Conservation (phyloP, 208 protist species). For the Wallacemonas sp. region DNA sequence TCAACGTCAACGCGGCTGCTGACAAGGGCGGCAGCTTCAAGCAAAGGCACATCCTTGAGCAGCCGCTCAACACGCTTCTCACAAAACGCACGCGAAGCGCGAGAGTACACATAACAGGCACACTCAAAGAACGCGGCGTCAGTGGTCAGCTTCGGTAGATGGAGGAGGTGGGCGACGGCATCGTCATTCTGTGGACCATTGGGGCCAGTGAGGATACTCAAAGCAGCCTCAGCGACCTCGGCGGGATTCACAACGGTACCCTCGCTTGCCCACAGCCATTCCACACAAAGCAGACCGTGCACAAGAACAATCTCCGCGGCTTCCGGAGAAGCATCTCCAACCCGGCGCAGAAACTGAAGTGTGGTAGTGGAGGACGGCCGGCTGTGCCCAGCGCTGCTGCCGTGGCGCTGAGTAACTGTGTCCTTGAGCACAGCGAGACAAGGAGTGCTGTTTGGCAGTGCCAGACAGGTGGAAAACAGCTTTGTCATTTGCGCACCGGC, state of each 20-base stretch:
- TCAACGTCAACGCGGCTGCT: slow-evolving; percentile 2
- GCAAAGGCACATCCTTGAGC: neutral
- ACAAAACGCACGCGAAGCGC: slow-evolving; percentile 6
- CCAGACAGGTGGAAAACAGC: slow-evolving; percentile 23
- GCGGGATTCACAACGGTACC: neutral
- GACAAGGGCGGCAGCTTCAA: slow-evolving; percentile 19
- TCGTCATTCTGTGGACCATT: slow-evolving; percentile 4
- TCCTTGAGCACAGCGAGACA: slow-evolving; percentile 11
- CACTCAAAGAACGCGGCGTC: slow-evolving; percentile 26
- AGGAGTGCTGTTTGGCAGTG: slow-evolving; percentile 3
- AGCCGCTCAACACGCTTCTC: neutral
- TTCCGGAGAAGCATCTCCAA: slow-evolving; percentile 16
- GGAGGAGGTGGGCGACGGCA: slow-evolving; percentile 5
- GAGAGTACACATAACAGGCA: slow-evolving; percentile 15
- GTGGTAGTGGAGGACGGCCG: neutral
- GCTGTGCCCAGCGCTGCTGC: neutral
- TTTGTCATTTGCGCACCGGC: slow-evolving; percentile 14
- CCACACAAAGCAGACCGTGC: slow-evolving; percentile 10
- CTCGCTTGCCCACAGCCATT: slow-evolving; percentile 15
- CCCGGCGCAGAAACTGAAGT: slow-evolving; percentile 13
- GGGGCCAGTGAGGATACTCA: slow-evolving; percentile 7
- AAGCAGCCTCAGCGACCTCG: slow-evolving; percentile 7
- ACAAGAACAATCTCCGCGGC: slow-evolving; percentile 21
- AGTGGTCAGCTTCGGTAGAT: neutral
- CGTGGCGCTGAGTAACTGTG: slow-evolving; percentile 5